Percentiles rank a stretch among this genome's conserved stretches.
Evolutionary conservation across 306 rosid species (phyloP).

Genomic region (Lithocarpus polystachyus): DNA sequence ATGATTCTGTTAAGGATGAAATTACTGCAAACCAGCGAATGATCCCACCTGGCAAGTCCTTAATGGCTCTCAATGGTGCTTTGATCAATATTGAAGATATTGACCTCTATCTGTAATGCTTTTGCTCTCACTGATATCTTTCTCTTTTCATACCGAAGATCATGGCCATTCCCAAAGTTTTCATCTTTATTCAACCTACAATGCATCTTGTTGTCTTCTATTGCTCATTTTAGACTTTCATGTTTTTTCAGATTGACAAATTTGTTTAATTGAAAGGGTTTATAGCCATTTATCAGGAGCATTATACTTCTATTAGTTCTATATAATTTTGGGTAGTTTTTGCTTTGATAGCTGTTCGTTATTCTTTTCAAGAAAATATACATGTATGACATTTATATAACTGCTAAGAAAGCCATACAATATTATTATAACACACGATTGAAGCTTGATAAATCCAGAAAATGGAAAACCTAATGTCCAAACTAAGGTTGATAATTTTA

Average conservation of each 20-base stretch:
- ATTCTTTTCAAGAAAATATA: too few relatives aligned
- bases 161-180: neutral
- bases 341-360: neutral
- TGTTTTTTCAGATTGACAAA: neutral
- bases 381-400: neutral
- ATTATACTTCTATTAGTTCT: neutral
- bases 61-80: slow-evolving; percentile 98
- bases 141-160: slow-evolving; percentile 21
- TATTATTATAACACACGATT: neutral
- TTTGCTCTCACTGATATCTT: slow-evolving; percentile 39
- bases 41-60: slow-evolving; percentile 99
- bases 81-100: slow-evolving; percentile 89
- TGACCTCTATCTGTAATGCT: slow-evolving; percentile 90
- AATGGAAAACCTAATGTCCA: neutral
- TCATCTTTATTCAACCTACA: slow-evolving; percentile 11
- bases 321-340: neutral
- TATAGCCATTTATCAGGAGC: neutral
- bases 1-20: slow-evolving; percentile 88
- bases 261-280: neutral
- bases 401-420: neutral
- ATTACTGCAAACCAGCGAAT: slow-evolving; percentile 89
- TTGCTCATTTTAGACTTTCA: neutral
- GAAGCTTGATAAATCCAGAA: neutral
- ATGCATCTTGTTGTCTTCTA: slow-evolving; percentile 15
- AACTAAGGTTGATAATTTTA: neutral